Percentiles rank a stretch among this genome's conserved stretches.
Evolutionary conservation across 2,329 filamentous ascomycete genomes (phyloP).

Genomic region (Fusarium anguioides): DNA sequence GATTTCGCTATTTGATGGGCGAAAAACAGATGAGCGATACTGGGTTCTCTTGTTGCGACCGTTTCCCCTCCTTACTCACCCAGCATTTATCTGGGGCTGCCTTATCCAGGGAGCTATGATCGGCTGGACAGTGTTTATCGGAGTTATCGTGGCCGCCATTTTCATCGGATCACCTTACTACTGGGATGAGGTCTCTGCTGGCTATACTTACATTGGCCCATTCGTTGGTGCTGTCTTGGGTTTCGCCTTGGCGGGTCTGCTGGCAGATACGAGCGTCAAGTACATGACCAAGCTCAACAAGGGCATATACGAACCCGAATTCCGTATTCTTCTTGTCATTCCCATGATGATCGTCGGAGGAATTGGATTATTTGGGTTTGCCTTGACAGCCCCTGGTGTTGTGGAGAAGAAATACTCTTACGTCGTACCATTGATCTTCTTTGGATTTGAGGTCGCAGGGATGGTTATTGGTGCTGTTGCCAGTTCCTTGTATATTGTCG

Average conservation of each 20-base stretch:
- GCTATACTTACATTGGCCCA: conserved; percentile 87
- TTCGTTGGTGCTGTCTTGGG: conserved; percentile 86
- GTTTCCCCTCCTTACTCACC: conserved; percentile 84
- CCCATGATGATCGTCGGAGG: conserved; percentile 83
- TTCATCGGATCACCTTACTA: conserved; percentile 84
- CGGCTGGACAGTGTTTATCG: conserved; percentile 95
- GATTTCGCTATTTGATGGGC: conserved; percentile 79
- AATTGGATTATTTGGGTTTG: conserved; percentile 86
- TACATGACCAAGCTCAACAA: conserved; percentile 78
- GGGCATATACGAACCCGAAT: conserved; percentile 92
- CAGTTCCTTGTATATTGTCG: conserved; percentile 87
- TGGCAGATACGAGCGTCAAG: conserved; percentile 79
- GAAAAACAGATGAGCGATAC: conserved; percentile 83
- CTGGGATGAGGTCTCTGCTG: conserved; percentile 83
- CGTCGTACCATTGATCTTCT: conserved; percentile 82
- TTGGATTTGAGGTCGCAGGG: conserved; percentile 83
- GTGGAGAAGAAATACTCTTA: conserved; percentile 69
- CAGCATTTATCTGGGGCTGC: conserved; percentile 82
- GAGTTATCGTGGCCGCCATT: conserved; percentile 82
- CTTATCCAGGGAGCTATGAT: conserved; percentile 91
- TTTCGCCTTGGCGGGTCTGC: conserved; percentile 77
- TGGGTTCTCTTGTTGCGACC: conserved; percentile 74
- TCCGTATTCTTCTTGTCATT: conserved; percentile 83
- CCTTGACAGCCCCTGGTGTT: conserved; percentile 74
- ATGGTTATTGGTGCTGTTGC: conserved; percentile 94